Base-by-base conservation (phyloP, 2,329 filamentous ascomycete species). In the Sporothrix variecibatus region DNA sequence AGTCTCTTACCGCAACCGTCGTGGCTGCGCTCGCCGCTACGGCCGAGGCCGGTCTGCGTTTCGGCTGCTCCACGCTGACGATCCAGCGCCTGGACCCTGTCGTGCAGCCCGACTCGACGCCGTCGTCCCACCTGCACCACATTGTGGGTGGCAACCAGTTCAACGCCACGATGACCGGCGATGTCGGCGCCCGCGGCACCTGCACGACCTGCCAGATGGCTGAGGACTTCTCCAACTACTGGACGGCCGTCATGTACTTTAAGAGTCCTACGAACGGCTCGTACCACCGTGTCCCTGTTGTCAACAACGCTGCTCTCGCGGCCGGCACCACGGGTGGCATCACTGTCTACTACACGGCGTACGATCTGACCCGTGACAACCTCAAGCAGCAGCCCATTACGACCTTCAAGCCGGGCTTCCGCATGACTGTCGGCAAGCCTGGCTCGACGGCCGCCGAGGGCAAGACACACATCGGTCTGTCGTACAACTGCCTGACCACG, bases 141-240 rank as follows among this genome's bases (percentile, higher is more conserved):
- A 73, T 76, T 49, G 75, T 76, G 26, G 76, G 75, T 8, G 76
- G 76, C 38, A 80, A 81, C 76, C 73, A 78, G 58, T 81, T 81
- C 75, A 79, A 78, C 31, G 75, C 78, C 8, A 78, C 76, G 43
- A 80, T 81, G 80, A 67, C 73, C 11, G 71, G 72, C 28, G 76
- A 77, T 56, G 73, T 74, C 20, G 72, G 73, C 28, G 62, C 73
- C 15, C 53, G 72, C 43, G 75, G 72, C 49, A 75, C 58, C 62
- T 77, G 76, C 73, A 76, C 76, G 11, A 77, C 75, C 34, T 77
- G 76, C 72, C 73, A 75, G 51, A 76, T 74, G 65, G 49, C 73
- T 11, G 75, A 77, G 67, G 82, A 84, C 75, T 81, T 82, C 76
- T 82, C 79, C 72, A 83, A 84, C 75, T 83, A 83, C 78, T 77